Percentiles rank a stretch among this genome's conserved stretches.
Evolutionary conservation across 192 early-diverging fungal genomes (phyloP).

Genomic region (Backusella tarrabulga): DNA sequence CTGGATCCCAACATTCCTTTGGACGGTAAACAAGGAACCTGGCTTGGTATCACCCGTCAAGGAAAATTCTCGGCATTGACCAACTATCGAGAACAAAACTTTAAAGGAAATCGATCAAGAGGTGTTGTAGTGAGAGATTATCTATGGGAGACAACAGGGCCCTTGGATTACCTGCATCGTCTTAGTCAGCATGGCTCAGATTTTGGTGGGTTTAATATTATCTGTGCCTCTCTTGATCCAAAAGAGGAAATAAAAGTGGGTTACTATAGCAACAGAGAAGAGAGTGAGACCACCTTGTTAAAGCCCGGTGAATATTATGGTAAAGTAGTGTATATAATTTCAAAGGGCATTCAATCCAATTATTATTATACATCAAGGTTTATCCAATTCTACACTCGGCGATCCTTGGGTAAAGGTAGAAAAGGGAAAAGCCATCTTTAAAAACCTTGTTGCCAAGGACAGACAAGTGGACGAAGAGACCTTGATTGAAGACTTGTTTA

Average conservation of each 20-base stretch:
- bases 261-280: conserved; percentile 40
- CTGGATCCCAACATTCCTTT: conserved; percentile 15
- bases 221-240: conserved; percentile 33
- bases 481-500: conserved; percentile 35
- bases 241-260: conserved; percentile 17
- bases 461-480: conserved; percentile 14
- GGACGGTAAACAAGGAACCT: conserved; percentile 34
- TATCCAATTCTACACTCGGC: conserved; percentile 45
- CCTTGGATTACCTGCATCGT: conserved; percentile 23
- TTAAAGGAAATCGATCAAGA: conserved; percentile 37
- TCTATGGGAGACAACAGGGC: neutral
- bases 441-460: conserved; percentile 20
- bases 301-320: conserved; percentile 28
- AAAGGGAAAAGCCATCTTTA: conserved; percentile 29
- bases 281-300: conserved; percentile 18
- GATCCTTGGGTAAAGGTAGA: conserved; percentile 47
- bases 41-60: conserved; percentile 45
- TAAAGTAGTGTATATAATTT: neutral
- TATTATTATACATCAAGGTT: conserved; percentile 21
- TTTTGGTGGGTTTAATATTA: conserved; percentile 46
- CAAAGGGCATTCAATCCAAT: neutral
- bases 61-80: conserved; percentile 49
- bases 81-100: conserved; percentile 41
- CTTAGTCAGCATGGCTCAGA: conserved; percentile 23
- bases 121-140: conserved; percentile 42